A percentile compares a stretch with the other conserved stretches of the same genome.
Evolutionary conservation across 495 filamentous ascomycete species (phyloP).

Genomic region (Glarea lozoyensis): DNA sequence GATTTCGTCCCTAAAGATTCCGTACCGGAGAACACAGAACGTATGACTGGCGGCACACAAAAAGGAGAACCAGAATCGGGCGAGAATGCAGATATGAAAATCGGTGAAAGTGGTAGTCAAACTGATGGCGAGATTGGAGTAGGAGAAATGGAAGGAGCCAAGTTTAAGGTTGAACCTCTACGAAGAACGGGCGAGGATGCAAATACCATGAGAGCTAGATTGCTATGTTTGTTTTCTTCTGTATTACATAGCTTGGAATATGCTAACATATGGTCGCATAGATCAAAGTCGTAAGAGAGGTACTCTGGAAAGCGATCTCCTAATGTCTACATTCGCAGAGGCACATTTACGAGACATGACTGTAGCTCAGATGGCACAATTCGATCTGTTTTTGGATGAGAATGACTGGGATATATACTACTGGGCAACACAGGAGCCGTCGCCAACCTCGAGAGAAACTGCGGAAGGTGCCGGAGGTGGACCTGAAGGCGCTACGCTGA

Average conservation of each 20-base stretch:
- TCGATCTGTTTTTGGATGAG: constrained; percentile 92
- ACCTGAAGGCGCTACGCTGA: constrained; percentile 6
- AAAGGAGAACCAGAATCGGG: constrained; percentile 7
- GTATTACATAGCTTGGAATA: no score
- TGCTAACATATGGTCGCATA: constrained; percentile 24
- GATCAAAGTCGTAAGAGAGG: constrained; percentile 96
- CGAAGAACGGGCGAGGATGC: constrained; percentile 71
- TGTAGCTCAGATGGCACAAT: constrained; percentile 63
- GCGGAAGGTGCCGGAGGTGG: constrained; percentile 13
- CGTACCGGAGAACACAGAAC: constrained; percentile 41
- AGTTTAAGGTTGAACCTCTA: constrained; percentile 84
- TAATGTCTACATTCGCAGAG: constrained; percentile 93
- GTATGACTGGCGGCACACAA: constrained; percentile 19
- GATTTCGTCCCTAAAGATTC: constrained; percentile 50
- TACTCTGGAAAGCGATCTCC: constrained; percentile 88
- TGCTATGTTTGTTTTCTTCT: constrained; percentile 89
- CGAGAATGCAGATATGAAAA: constrained; percentile 48
- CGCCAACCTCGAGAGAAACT: constrained; percentile 26
- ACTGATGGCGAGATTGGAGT: no score
- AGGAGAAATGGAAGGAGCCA: constrained; percentile 83
- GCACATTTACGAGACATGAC: constrained; percentile 66
- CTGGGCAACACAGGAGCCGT: constrained; percentile 90
- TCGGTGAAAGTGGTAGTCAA: no score
- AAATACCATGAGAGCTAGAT: constrained; percentile 74
- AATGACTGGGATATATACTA: constrained; percentile 99